phyloP scores from a whole-genome alignment of 345 rosid genomes.

The Arabidopsis thaliana region DNA sequence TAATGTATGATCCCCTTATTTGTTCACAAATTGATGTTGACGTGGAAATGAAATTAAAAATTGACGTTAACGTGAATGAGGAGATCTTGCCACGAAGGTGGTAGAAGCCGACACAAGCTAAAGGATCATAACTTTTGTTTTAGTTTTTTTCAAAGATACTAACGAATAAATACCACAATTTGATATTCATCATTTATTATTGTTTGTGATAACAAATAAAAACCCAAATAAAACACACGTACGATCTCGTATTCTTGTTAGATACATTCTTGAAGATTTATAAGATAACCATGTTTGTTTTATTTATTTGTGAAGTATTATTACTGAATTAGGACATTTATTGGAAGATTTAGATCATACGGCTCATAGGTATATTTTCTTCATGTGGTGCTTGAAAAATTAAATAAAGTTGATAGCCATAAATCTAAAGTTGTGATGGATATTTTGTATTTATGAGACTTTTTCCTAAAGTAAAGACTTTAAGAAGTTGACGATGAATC shows the following conservation, averaged over 20 bases:
- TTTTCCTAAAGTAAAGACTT: slow-evolving; percentile 26
- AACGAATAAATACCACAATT: neutral
- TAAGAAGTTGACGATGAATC: slow-evolving; percentile 33
- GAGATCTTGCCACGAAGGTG: slow-evolving; percentile 40
- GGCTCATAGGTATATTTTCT: neutral
- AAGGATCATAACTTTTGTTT: neutral
- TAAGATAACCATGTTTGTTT: neutral
- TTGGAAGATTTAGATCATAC: neutral
- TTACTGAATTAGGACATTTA: neutral
- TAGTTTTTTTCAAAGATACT: neutral
- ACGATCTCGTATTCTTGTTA: neutral
- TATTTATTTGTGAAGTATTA: neutral
- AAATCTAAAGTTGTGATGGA: slow-evolving; percentile 42
- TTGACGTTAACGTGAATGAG: slow-evolving; percentile 17
- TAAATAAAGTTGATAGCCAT: slow-evolving; percentile 31
- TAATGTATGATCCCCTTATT: neutral
- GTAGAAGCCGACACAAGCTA: slow-evolving; percentile 33
- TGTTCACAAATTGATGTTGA: slow-evolving; percentile 27
- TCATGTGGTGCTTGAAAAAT: slow-evolving; percentile 10
- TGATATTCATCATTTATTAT: neutral
- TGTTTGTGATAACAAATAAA: neutral
- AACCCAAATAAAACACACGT: too few relatives aligned
- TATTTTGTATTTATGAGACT: neutral
- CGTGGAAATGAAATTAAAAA: neutral
- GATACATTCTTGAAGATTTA: slow-evolving; percentile 6